phyloP scores from a whole-genome alignment of 2,329 filamentous ascomycete genomes.

The Ophioceras dolichostomum region DNA sequence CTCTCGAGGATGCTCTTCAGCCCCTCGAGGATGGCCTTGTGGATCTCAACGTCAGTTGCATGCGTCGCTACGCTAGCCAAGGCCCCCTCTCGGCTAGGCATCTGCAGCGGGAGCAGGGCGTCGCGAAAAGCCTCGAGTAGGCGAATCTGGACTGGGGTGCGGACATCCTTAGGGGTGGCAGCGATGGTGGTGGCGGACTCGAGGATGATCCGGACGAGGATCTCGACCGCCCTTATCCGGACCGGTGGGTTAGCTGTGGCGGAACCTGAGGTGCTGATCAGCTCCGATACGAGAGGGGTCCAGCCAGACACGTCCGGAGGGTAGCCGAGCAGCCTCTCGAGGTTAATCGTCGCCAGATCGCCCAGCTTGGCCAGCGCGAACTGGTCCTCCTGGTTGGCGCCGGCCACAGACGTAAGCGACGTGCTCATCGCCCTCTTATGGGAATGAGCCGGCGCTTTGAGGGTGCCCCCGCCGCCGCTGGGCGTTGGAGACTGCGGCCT shows the following conservation, averaged over 20 bases:
- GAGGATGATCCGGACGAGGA: slow-evolving; percentile 44
- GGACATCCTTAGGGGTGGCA: slow-evolving; percentile 33
- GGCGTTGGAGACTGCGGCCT: slow-evolving; percentile 26
- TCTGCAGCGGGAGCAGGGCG: slow-evolving; percentile 47
- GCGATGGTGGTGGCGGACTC: slow-evolving; percentile 46
- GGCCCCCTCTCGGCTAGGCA: slow-evolving; percentile 40
- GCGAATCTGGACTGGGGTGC: slow-evolving; percentile 56
- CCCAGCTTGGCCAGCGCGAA: slow-evolving; percentile 63
- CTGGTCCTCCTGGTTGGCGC: slow-evolving; percentile 48
- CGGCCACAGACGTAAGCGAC: slow-evolving; percentile 28
- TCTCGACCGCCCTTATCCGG: slow-evolving; percentile 49
- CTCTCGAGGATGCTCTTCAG: slow-evolving; percentile 76
- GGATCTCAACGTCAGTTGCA: slow-evolving; percentile 63
- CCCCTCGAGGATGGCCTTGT: slow-evolving; percentile 67
- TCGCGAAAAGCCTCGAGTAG: slow-evolving; percentile 54
- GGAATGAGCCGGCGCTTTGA: slow-evolving; percentile 13
- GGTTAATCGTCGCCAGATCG: slow-evolving; percentile 61
- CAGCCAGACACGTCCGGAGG: slow-evolving; percentile 62
- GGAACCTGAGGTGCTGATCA: slow-evolving; percentile 38
- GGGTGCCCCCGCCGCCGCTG: slow-evolving; percentile 6
- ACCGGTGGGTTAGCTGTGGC: slow-evolving; percentile 35
- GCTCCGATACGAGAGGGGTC: slow-evolving; percentile 48
- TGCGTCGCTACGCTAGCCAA: slow-evolving; percentile 48
- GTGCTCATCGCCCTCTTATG: slow-evolving; percentile 33
- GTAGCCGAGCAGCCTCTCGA: slow-evolving; percentile 59